Base-by-base conservation (phyloP, 2,329 filamentous ascomycete genomes). In the Incumbomyces delicatus region DNA sequence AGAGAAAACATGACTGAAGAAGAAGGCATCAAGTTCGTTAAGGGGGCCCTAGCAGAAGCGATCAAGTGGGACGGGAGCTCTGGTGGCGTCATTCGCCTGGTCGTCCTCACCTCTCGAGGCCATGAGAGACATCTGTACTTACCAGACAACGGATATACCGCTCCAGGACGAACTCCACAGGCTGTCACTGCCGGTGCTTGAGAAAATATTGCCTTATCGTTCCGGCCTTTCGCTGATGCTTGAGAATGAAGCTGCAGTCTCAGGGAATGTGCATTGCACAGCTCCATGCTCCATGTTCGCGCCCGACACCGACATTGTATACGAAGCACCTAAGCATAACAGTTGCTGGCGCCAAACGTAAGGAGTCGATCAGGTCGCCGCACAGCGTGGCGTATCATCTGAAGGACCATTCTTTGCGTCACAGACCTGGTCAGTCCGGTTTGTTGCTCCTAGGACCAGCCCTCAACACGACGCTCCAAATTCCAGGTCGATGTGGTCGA, bases 21-120 rank as follows among this genome's bases (percentile, higher is more conserved):
- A 46, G 89, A 94, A 52, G 92, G 92, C 1, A 81, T 98, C 55
- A 69, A 81, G 34, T 98, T 98, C 61, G 92, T 98, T 65, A 95
- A 95, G 73, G 84, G 81, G 40, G 83, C 92, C 29, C 73, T 98
- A 63, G 74, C 80, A 61, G 90, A 98, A 75, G 92, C 92, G 13
- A 96, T 98, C 77, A 95, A 95, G 72, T 98, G 92, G 92, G 92
- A 98, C 65, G 92, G 92, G 54, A 95, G 89, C 73, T 96, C 92
- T 2, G 92, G 92, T 56, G 92, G 92, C 71, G 92, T 98, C 50
- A 98, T 98, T 61, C 81, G 92, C 58, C 87, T 98, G 86, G 90
- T 96, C 52, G 92, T 98, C 50, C 71, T 98, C 68, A 98, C 90
- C 53, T 81, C 81, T 60, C 80, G 85, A 63, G 92, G 92, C 31